Base-by-base conservation (phyloP, 2,329 filamentous ascomycete species). In the Acarospora socialis region DNA sequence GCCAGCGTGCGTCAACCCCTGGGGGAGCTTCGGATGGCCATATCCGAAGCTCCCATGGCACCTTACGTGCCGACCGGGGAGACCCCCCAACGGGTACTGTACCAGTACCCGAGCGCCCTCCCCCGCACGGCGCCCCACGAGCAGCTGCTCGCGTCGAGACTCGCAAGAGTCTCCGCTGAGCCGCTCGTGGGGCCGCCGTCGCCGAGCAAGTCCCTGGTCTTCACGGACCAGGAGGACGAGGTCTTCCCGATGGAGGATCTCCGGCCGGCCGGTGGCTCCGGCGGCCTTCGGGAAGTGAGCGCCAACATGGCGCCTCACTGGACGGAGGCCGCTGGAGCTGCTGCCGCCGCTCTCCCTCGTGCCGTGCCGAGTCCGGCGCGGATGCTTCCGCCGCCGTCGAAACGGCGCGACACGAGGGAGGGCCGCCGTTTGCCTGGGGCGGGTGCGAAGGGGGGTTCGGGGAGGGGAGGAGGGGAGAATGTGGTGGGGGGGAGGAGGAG, bases 1-100 rank as follows among this genome's bases (percentile, higher is more conserved):
- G 49, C 58, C 13, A 59, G 66, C 18, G 57, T 92, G 7, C 73
- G 76, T 39, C 67, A 73, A 43, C 79, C 83, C 5, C 70, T 95
- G 4, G 58, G 65, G 16, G 66, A 74, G 28, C 70, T 98, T 16
- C 73, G 82, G 5, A 65, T 73, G 12, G 68, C 73, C n/a, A 71
- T 93, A 28, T 59, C 67, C 10, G 59, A 56, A 28, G 73, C 76
- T 1, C 55, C 63, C 4, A 64, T 95, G 32, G 67, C 74, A 32
- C 84, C 94, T 50, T 95, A 95, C 53, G 63, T 72, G 21, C 71
- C 81, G 0, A 95, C 90, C 0, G 87, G 90, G 31, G 67, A 78
- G 28, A 95, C 90, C 1, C 90, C 90, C 0, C 73, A 80, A 48
- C 90, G 86, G 57, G 61, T 66, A 18, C 65, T 73, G 32, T 98